A percentile compares a stretch with the other conserved stretches of the same genome.
phyloP scores from a whole-genome alignment of 768 basidiomycete species.

The Termitomyces eurrhizus region DNA sequence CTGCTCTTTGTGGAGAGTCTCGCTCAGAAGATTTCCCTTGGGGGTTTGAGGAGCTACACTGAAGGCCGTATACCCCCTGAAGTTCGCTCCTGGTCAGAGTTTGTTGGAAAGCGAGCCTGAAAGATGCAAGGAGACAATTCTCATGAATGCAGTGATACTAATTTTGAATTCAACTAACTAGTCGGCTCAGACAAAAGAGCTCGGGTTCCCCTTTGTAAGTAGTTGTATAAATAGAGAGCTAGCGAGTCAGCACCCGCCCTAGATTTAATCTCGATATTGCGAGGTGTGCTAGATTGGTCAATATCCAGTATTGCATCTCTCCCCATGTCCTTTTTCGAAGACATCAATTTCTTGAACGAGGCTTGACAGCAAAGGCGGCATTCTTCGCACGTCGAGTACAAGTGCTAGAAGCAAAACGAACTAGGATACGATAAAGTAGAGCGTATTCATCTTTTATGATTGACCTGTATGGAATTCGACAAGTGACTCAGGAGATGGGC shows the following conservation, averaged over 20 bases:
- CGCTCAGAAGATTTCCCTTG: constrained; percentile 76
- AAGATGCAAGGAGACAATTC: constrained; percentile 12
- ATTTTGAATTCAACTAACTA: neutral
- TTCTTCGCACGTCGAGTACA: constrained; percentile 38
- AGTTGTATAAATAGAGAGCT: constrained; percentile 11
- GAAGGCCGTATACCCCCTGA: constrained; percentile 90
- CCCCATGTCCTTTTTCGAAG: constrained; percentile 39
- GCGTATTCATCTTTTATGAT: too few species aligned
- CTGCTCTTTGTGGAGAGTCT: constrained; percentile 89
- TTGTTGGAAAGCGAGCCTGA: constrained; percentile 68
- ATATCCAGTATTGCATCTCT: constrained; percentile 31
- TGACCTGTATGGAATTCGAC: too few species aligned
- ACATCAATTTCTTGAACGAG: constrained; percentile 73
- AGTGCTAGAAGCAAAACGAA: constrained; percentile 57
- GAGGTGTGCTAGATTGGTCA: constrained; percentile 43
- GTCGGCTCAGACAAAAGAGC: constrained; percentile 19
- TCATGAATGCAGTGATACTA: constrained; percentile 9
- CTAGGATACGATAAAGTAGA: too few species aligned
- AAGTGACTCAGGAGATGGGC: too few species aligned
- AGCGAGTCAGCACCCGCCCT: neutral
- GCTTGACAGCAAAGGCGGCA: constrained; percentile 69
- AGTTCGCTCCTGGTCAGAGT: constrained; percentile 90
- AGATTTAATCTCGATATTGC: constrained; percentile 31
- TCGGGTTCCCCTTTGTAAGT: constrained; percentile 13
- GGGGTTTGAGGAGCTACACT: constrained; percentile 71